Base-by-base conservation (phyloP, 331 rosid species). In the Malus hybrid region DNA sequence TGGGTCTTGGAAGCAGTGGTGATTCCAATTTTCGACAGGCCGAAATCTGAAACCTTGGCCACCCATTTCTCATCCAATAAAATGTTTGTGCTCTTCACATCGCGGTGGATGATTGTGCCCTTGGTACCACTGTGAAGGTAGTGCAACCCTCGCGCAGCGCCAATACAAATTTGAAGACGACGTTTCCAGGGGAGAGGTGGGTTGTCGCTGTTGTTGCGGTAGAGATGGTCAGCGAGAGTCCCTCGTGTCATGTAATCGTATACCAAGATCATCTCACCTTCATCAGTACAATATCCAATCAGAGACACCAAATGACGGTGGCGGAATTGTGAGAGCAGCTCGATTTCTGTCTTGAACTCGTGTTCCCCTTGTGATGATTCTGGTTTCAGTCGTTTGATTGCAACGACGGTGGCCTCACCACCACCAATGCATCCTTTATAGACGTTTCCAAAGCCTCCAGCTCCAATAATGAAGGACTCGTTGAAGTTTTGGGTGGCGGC, bases 41-140 rank as follows among this genome's bases (percentile, higher is more conserved):
- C 29, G 29, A 28, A 28, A 28, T 28, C 29, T 28, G 29, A 28
- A 28, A 28, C 29, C 29, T 28, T 28, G 29, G 29, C 29, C 29
- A 28, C 3, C 29, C 29, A 57, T 9, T 20, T 57, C 2, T 57
- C 63, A 6, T 57, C 97, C 39, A 85, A 28, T 18, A 88, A 68
- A 20, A 86, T 85, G 16, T 88, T 88, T 0, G 89, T 86, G 4
- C 88, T 62, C 77, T 87, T 87, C 1, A 87, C 86, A 2, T 87
- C 63, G 20, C 63, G 89, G 54, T 90, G 95, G 11, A 87, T 90
- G 67, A 90, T 86, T 9, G 48, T 70, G 22, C 74, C 62, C 7
- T 81, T 81, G 6, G 84, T 71, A 5, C 95, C 89, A 0, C 67
- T 70, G 28, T 90, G 93, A 16, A 88, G 90, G 69, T 85, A 85